Evolutionary conservation across 2,329 filamentous ascomycete species (phyloP), one percentile per base, ranked within the genome.

Genomic region (Aspergillus fischeri): DNA sequence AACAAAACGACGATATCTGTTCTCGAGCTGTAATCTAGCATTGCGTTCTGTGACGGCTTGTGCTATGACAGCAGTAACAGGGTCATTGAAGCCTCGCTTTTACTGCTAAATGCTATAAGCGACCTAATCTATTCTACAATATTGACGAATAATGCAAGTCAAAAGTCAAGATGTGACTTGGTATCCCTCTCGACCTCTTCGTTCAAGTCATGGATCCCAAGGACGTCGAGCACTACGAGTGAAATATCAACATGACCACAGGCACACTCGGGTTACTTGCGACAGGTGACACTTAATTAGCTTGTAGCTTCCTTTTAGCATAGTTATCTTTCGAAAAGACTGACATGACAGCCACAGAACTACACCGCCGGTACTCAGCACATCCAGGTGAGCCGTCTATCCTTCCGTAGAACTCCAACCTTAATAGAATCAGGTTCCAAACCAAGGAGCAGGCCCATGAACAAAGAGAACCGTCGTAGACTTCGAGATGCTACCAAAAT

Each of bases 201-300:
- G 87, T 94, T 14, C 90, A 93, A 68, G 79, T 86, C 7, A 83
- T 93, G 45, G 81, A 86, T 0, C 89, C 92, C 60, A 79, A 78
- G 4, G 80, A 85, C 45, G 86, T 91, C 68, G 80, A 92, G 60
- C 84, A 88, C 9, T 94, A 92, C 59, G 88, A 91, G 6, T 92
- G 92, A 62, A 90, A 94, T 66, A 87, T 93, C 5, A 90, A 94
- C 64, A 86, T 90, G 3, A 94, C 90, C 54, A 93, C 93, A 75
- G 89, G 88, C 90, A 0, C 88, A 93, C 69, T 86, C 91, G 14
- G 74, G 86, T 0, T 78, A 0, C 90, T 90, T 92, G 25, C 81
- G 87, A 25, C 89, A 91, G 70, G 70, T 94, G 0, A 86, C 91
- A 67, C 79, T 94, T 14, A 92, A 21, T 21, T 21, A 21, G 21